Base-by-base conservation (phyloP, 495 filamentous ascomycete genomes). In the Penicillium atrosanguineum region DNA sequence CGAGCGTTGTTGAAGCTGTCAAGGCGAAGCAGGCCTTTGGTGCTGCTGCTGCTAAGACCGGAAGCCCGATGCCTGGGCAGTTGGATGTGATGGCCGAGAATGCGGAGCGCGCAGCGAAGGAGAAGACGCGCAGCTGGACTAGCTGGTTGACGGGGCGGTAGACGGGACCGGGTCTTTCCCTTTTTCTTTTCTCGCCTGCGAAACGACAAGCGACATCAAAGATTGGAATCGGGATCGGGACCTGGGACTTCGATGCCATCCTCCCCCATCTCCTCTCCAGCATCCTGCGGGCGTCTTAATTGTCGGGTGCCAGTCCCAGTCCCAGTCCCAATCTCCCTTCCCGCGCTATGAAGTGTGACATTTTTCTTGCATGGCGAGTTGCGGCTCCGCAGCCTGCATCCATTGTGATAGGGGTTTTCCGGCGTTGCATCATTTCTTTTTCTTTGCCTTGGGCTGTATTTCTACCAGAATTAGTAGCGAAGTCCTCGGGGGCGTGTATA, bases 61-160 rank as follows among this genome's bases (percentile, higher is more conserved):
- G 54, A 16, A 41, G 56, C 2, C 52, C 56, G 7, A 38, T 55
- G 48, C 66, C 65, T 3, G 74, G 75, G 16, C 67, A 69, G 39
- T 57, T 78, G 57, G 75, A 77, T 57, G 59, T 67, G 1, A 57
- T 78, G 53, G 75, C 71, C 1, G 63, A 71, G 52, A 76, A 76
- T 52, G 74, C 62, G 20, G 75, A 75, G 47, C 53, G 48, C 4
- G 69, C 67, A 26, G 66, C 67, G 14, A 75, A 75, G 60, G 60
- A 71, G 55, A 69, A 63, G 40, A 62, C 69, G 14, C 63, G 64
- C 55, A 67, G 75, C 50, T 78, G 75, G 75, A 70, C 61, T 50
- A 71, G 69, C 56, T 77, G 75, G 74, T 51, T 76, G 44, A 74
- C 70, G 36, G 68, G 72, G 18, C 72, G 69, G 62, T 76, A 56